Base-by-base conservation (phyloP, 1,139 yeast species). In the Debaryomyces udenii region DNA sequence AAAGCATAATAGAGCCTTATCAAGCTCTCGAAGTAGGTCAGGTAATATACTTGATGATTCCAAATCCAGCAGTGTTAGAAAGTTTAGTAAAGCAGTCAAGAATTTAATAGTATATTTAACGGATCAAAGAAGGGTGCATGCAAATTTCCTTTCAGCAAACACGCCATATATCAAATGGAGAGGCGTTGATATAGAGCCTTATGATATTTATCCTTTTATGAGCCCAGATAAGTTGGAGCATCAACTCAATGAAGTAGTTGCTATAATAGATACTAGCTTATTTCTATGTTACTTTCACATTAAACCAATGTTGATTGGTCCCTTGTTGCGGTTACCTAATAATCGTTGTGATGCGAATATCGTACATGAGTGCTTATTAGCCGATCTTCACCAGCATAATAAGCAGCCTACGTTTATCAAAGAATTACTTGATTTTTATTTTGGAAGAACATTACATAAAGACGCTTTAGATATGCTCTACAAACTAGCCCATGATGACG, bases 361-460 rank as follows among this genome's bases (percentile, higher is more conserved):
- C 3, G 96, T 89, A 2, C 78, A 80, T 40, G 61, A 66, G 4
- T 72, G 79, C 41, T 72, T 91, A 27, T 52, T 71, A 27, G 53
- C 56, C 11, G 58, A 62, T 46, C 37, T 61, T n/a, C 63, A 61
- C 39, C 47, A 52, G 5, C 67, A 63, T 37, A 44, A 45, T 13
- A 66, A 68, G n/a, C 64, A 70, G 26, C 68, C 75, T 6, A 68
- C 70, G 4, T 76, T 79, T 56, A 76, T 80, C 52, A 77, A 76
- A 34, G 97, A 90, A 51, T 68, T 93, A 32, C 74, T 89, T 10
- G 96, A 88, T 56, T 93, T 88, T 55, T 88, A 86, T 54, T 83
- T 70, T 53, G 80, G 86, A 7, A 71, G 85, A 42, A 60, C 66
- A 2, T 60, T 80, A 35, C 96, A 90, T 60, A 65, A 69, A 10